Base-by-base conservation (phyloP, 768 basidiomycete genomes). In the Lentinula sp. region DNA sequence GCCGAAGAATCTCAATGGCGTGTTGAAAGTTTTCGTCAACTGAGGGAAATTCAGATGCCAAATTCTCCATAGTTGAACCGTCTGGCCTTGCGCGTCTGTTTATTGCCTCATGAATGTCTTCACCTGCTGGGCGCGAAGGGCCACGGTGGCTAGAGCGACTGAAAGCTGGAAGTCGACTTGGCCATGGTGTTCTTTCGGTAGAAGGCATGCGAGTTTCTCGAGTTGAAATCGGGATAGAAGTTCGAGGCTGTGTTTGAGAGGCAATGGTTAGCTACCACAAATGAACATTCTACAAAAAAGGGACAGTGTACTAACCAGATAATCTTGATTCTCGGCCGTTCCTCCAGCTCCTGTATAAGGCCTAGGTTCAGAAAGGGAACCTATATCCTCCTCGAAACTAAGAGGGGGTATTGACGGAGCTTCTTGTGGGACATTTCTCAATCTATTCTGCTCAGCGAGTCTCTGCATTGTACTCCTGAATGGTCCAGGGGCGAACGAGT, bases 401-500 rank as follows among this genome's bases (percentile, higher is more conserved):
- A 78, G 67, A 0, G 78, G 79, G 5, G 78, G 77, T 35, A 79
- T 75, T 18, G 75, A 69, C 42, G 66, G 72, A 11, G 67, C 62
- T 21, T 65, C 58, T 53, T 54, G 59, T 35, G 61, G 43, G 58
- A 37, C 55, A 40, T 61, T 67, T 59, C 57, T 62, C 39, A 53
- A 49, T 23, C 48, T 52, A 57, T 65, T 68, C 61, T 63, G 64
- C 54, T 62, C 66, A 4, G 61, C 57, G 48, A 63, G 61, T 40
- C 77, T 71, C 58, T 78, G 75, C 61, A 84, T 70, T 2, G 82
- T 81, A 54, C 78, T 78, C 31, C 80, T 69, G 70, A 82, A 82
- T 1, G 78, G 78, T 4, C 82, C 81, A 48, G 80, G 76, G 8
- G 73, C 73, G 63, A 77, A 79, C 1, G 72, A 67, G 11, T 73